phyloP scores from a whole-genome alignment of 2,329 filamentous ascomycete genomes.

The Xylaria arbuscula region DNA sequence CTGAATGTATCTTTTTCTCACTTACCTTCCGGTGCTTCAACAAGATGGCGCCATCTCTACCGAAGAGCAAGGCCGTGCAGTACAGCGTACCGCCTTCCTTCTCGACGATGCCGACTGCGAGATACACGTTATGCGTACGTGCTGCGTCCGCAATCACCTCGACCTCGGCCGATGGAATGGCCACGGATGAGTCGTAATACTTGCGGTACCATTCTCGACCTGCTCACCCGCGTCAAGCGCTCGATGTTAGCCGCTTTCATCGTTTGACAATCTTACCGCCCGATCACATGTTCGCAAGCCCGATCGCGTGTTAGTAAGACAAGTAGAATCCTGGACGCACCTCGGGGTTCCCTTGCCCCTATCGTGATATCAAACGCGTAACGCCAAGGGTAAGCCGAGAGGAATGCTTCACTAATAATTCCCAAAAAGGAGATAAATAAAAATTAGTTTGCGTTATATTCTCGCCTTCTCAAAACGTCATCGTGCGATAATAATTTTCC shows the following conservation, averaged over 20 bases:
- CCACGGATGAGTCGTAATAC: conserved; percentile 54
- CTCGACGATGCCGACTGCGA: conserved; percentile 56
- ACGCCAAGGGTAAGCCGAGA: conserved; percentile 57
- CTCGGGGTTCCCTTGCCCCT: conserved; percentile 54
- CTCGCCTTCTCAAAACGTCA: not conserved
- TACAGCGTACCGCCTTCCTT: conserved; percentile 56
- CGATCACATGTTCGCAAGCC: too few species aligned
- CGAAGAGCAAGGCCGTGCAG: conserved; percentile 54
- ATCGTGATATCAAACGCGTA: conserved; percentile 58
- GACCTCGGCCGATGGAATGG: conserved; percentile 54
- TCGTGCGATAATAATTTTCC: not conserved
- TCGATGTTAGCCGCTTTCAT: conserved; percentile 11
- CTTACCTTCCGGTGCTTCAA: conserved; percentile 54
- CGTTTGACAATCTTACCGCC: not conserved
- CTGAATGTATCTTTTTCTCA: not conserved
- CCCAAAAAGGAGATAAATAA: not conserved
- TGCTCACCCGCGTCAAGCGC: conserved; percentile 26
- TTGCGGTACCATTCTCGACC: conserved; percentile 56
- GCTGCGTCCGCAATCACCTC: conserved; percentile 51
- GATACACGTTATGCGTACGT: conserved; percentile 50
- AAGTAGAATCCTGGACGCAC: conserved; percentile 37
- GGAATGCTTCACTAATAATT: conserved; percentile 52
- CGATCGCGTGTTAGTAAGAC: not conserved
- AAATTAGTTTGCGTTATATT: conserved; percentile 6
- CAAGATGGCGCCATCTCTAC: conserved; percentile 52